Evolutionary conservation across 768 basidiomycete genomes (phyloP), one percentile per base, ranked within the genome.

Genomic region (Tulasnella sp.): DNA sequence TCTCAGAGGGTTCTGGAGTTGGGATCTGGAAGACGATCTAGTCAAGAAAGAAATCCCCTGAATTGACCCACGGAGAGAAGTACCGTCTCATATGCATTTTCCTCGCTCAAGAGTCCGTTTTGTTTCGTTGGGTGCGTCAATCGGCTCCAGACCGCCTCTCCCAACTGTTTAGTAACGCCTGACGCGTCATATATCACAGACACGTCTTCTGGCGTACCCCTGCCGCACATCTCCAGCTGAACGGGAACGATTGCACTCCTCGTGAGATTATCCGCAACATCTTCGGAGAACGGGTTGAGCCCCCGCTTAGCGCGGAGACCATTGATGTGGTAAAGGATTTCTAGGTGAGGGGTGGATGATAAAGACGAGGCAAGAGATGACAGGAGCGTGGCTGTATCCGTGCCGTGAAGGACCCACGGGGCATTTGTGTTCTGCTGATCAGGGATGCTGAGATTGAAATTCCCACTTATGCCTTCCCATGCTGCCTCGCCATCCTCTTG

Each of bases 131-230:
- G 74, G 73, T 0, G 70, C 76, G 0, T 76, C 77, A 40, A 74
- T 71, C 36, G 74, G 47, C 8, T 76, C 73, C 22, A 73, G 67
- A 19, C 62, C 72, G 29, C 71, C 77, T n/a, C 66, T 74, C 71
- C 81, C 59, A 82, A 78, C 86, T 87, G 88, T 73, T 80, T 78
- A 74, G 78, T 79, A 16, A 82, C 83, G 75, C 89, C 85, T 1
- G 81, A 83, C 72, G 89, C 87, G 22, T 78, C 79, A 77, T 94
- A 94, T 19, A 97, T 86, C 26, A 86, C 80, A 1, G 90, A 91
- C 76, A 93, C 79, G 76, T 94, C 90, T 5, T 86, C 84, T 0
- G 92, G 92, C 17, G 84, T 82, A 3, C 96, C 95, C 19, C 91
- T 82, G 29, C 83, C 84, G 34, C 84, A 83, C 79, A 90, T 86